Conservation (phyloP, 2,329 filamentous ascomycete genomes). For the Coccinonectria pachysandricola region DNA sequence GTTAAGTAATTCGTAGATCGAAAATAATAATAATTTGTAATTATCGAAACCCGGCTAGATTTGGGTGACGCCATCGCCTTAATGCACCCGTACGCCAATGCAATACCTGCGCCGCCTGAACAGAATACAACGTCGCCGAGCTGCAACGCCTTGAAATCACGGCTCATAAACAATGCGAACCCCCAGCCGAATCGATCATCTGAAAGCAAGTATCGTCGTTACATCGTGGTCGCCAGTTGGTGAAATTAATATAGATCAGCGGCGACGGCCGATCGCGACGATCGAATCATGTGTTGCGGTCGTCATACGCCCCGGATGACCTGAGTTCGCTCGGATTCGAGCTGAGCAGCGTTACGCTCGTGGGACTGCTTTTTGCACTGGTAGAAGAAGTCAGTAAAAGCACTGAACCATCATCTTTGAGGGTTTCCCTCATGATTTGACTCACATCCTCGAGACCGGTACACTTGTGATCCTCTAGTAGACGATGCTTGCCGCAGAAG, state of each 20-base stretch:
- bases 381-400: constrained; percentile 4
- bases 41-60: constrained; percentile 8
- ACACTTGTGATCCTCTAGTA: constrained; percentile 92
- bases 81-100: constrained; percentile 18
- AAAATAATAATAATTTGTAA: constrained; percentile 2
- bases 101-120: constrained; percentile 6
- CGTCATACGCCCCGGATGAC: constrained; percentile 87
- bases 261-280: too few species aligned
- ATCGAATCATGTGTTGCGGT: too few species aligned
- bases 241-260: too few species aligned
- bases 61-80: constrained; percentile 10
- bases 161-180: constrained; percentile 10
- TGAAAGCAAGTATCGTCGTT: constrained; percentile 16
- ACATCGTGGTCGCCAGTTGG: constrained; percentile 19
- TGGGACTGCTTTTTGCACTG: constrained; percentile 95
- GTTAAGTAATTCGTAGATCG: constrained; percentile 1
- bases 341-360: constrained; percentile 83
- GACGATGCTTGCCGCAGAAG: constrained; percentile 88
- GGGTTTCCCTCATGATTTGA: constrained; percentile 4
- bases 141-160: constrained; percentile 16
- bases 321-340: constrained; percentile 86
- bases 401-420: not conserved
- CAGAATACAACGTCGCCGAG: constrained; percentile 14
- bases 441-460: constrained; percentile 78
- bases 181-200: too few species aligned